phyloP scores from a whole-genome alignment of 192 early-diverging fungal genomes.

The Entomortierella beljakovae region DNA sequence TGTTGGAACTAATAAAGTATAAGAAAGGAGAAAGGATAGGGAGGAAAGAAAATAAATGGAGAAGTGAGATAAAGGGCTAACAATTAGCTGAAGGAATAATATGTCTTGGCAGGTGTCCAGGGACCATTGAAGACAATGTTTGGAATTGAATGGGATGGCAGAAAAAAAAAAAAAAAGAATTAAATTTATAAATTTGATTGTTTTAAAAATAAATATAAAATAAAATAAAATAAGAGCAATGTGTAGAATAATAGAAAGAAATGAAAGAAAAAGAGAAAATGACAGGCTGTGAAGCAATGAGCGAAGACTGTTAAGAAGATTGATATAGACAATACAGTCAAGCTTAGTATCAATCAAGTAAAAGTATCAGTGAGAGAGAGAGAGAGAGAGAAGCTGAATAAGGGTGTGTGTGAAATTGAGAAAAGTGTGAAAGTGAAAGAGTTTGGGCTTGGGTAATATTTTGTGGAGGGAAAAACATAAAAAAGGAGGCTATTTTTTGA shows the following conservation, averaged over 20 bases:
- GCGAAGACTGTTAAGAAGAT: too few species aligned
- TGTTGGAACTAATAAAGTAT: not conserved
- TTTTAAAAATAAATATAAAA: not conserved
- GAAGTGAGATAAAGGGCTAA: too few species aligned
- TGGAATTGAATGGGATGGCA: not conserved
- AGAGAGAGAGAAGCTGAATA: constrained; percentile 2
- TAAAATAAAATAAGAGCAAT: not conserved
- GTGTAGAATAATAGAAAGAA: not conserved
- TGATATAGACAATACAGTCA: not conserved
- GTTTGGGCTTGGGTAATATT: not conserved
- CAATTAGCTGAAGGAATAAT: not conserved
- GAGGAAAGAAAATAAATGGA: not conserved
- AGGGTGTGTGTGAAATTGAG: not conserved
- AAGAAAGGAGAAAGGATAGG: constrained; percentile 8
- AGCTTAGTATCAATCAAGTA: not conserved
- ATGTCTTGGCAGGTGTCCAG: not conserved
- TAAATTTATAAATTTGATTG: not conserved
- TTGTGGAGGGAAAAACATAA: not conserved
- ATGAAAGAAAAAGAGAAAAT: not conserved
- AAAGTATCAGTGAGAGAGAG: constrained; percentile 8
- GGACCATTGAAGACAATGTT: not conserved
- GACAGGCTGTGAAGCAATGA: not conserved
- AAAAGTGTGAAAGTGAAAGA: not conserved
- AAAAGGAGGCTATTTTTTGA: not conserved
- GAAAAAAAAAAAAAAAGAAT: constrained; percentile 6